phyloP scores from a whole-genome alignment of 163 green algal species.

The Chlorella variabilis region DNA sequence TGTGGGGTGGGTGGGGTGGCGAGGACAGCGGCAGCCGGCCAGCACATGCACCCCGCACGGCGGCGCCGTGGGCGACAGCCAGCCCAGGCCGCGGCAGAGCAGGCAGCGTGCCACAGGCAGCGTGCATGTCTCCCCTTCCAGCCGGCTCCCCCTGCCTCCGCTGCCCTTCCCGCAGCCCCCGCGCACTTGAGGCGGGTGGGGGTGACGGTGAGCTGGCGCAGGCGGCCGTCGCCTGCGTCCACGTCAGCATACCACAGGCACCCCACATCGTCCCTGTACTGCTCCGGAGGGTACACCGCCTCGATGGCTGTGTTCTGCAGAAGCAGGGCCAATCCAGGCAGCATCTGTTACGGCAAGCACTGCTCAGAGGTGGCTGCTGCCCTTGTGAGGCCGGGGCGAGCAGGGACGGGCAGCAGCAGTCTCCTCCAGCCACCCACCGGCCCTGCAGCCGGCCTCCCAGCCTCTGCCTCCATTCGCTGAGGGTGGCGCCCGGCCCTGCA shows the following conservation, averaged over 20 bases:
- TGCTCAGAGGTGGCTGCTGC: background rate
- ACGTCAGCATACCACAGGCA: conserved; percentile 33
- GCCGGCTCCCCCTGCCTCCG: no score
- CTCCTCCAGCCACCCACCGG: background rate
- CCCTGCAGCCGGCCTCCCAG: background rate
- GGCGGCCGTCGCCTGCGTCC: background rate
- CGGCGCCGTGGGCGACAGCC: background rate
- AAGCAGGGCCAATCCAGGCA: background rate
- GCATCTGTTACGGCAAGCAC: background rate
- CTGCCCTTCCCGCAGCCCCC: background rate
- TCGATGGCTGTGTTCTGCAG: conserved; percentile 24
- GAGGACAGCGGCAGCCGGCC: no score
- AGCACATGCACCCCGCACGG: background rate
- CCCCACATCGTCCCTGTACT: conserved; percentile 28
- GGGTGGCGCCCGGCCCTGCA: background rate
- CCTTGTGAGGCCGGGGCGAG: no score
- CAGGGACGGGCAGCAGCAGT: no score
- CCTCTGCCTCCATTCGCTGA: background rate
- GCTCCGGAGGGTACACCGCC: background rate
- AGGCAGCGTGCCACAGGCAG: background rate
- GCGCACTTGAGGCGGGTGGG: conserved; percentile 37
- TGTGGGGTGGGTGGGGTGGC: background rate
- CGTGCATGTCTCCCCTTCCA: background rate
- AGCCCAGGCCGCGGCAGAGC: background rate
- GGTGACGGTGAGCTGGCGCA: conserved; percentile 26